Conservation (phyloP, 2,329 filamentous ascomycete genomes). For the Aureobasidium subglaciale region DNA sequence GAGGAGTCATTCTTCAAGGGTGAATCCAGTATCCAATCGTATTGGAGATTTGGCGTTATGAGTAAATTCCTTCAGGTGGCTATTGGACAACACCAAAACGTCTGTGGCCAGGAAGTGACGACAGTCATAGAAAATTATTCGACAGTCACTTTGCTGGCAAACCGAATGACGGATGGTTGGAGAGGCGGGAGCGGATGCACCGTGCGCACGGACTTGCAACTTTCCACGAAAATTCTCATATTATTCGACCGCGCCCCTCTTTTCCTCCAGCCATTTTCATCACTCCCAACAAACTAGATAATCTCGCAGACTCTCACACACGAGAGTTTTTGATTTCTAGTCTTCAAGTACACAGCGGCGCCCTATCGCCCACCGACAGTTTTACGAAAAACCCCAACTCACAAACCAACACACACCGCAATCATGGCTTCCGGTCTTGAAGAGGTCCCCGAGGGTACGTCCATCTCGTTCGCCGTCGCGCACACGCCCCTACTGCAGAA, state of each 20-base stretch:
- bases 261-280: slow-evolving; percentile 20
- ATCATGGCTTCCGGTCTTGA: slow-evolving; percentile 99
- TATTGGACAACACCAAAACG: too few species aligned
- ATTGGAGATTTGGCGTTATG: too few species aligned
- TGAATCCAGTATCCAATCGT: neutral
- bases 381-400: slow-evolving; percentile 26
- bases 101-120: too few species aligned
- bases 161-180: too few species aligned
- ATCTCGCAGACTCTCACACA: slow-evolving; percentile 38
- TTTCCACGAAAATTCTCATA: neutral
- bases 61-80: neutral
- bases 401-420: slow-evolving; percentile 53
- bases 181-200: slow-evolving; percentile 1
- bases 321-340: slow-evolving; percentile 43
- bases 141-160: too few species aligned
- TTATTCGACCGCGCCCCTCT: slow-evolving; percentile 10
- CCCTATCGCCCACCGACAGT: slow-evolving; percentile 31
- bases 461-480: neutral
- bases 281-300: slow-evolving; percentile 31
- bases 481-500: neutral
- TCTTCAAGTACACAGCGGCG: slow-evolving; percentile 31
- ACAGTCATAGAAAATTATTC: too few species aligned
- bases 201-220: neutral
- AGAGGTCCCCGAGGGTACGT: slow-evolving; percentile 91
- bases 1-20: slow-evolving; percentile 19